Base-by-base conservation (phyloP, 2,329 filamentous ascomycete genomes). In the Trichophyton verrucosum region DNA sequence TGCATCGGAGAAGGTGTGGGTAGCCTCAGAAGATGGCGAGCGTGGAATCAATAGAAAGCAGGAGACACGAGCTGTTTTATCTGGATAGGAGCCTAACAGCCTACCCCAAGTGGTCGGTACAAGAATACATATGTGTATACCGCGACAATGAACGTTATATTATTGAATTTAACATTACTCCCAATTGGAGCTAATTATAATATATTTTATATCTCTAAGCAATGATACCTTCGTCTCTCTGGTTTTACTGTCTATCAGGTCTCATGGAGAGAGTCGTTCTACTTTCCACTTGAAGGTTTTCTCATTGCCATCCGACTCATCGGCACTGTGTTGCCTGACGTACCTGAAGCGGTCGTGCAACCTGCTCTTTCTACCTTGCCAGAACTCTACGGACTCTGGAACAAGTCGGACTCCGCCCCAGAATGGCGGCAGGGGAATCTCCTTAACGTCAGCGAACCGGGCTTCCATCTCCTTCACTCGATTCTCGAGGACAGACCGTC, bases 261-360 rank as follows among this genome's bases (percentile, higher is more conserved):
- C n/a, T 64, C 66, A 76, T 13, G 74, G 74, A 51, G 74, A 76
- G 59, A 76, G 64, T 58, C 74, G 65, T 64, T 76, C 68, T 61
- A 76, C 66, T 56, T 68, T 65, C 74, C 74, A 76, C 61, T 66
- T 66, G 65, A 70, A 72, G 72, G 91, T 72, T 27, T 66, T 66
- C 49, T 65, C 64, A n/a, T 68, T 67, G 11, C 67, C 67, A 68
- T 89, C 84, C 67, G 89, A 81, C 67, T 70, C 72, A 11, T 68
- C 70, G 49, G 71, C 72, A 9, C 67, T 73, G 59, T 77, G 78
- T 57, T 82, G 80, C 71, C 82, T 85, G 61, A 84, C 83, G 75
- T 96, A 97, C 64, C 86, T 82, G 72, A 99, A 97, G 24, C 94
- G 86, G 79, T 99, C 94, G 76, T 99, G 94, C 73, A 99, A 76